Evolutionary conservation across 495 filamentous ascomycete species (phyloP).

Genomic region (Hypoxylon trugodes): DNA sequence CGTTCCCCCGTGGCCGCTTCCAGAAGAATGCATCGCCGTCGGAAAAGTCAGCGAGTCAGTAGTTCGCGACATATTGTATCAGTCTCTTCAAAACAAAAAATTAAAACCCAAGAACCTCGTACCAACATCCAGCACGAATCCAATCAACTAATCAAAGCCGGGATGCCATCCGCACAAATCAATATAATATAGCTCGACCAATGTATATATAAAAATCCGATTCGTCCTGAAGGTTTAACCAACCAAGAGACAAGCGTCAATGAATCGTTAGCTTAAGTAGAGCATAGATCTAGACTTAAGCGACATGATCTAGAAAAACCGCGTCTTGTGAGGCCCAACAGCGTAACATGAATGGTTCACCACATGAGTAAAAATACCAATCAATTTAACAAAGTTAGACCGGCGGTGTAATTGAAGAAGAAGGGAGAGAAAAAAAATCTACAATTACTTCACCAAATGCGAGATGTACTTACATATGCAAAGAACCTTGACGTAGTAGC

Average conservation of each 20-base stretch:
- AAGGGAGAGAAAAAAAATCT: conserved; percentile 5
- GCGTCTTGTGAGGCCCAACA: conserved; percentile 1
- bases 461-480: conserved; percentile 12
- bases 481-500: conserved; percentile 15
- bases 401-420: conserved; percentile 27
- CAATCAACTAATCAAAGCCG: not conserved
- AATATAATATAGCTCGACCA: not conserved
- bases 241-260: not conserved
- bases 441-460: conserved; percentile 22
- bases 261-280: conserved; percentile 2
- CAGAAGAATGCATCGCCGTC: conserved; percentile 33
- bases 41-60: conserved; percentile 33
- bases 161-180: not conserved
- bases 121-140: too few relatives aligned
- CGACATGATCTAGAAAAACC: not conserved
- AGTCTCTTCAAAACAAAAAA: too few relatives aligned
- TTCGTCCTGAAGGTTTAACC: not conserved
- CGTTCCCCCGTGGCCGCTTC: conserved; percentile 8
- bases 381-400: conserved; percentile 3
- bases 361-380: not conserved
- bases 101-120: too few relatives aligned
- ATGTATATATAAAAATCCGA: not conserved
- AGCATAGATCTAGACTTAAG: not conserved
- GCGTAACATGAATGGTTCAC: not conserved
- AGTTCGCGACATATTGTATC: conserved; percentile 19